Evolutionary conservation across 768 basidiomycete genomes (phyloP).

Genomic region (Collybia sordida): DNA sequence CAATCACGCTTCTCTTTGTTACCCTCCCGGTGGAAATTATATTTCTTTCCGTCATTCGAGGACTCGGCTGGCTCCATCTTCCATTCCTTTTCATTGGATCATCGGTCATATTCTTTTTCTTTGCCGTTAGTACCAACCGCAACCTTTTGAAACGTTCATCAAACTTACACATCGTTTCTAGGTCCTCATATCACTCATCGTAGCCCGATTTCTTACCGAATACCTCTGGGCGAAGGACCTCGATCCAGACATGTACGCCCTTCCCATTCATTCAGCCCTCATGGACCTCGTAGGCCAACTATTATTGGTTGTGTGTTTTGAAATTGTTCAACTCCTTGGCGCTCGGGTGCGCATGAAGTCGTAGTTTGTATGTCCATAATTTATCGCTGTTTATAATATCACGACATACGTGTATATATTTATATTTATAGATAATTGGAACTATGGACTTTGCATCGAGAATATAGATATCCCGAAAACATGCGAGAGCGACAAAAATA

Average conservation of each 20-base stretch:
- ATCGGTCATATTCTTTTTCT: constrained; percentile 70
- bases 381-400: no score
- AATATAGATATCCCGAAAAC: not conserved
- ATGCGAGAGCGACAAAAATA: not conserved
- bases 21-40: constrained; percentile 79
- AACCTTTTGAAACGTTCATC: not conserved
- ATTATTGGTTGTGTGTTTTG: constrained; percentile 75
- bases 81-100: constrained; percentile 67
- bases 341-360: constrained; percentile 26
- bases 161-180: constrained; percentile 26
- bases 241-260: constrained; percentile 91
- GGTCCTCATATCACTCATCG: constrained; percentile 68
- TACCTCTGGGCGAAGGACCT: constrained; percentile 75
- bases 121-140: constrained; percentile 57
- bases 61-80: constrained; percentile 77
- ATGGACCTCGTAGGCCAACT: constrained; percentile 85
- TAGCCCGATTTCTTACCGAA: constrained; percentile 67
- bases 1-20: constrained; percentile 68
- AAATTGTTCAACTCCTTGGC: constrained; percentile 52
- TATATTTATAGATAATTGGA: no score
- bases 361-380: no score
- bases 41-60: constrained; percentile 66
- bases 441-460: not conserved
- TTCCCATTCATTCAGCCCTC: constrained; percentile 89
- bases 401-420: no score